A percentile compares a stretch with the other conserved stretches of the same genome.
These are phyloP conservation scores for Acmispon strigosus DNA, from an alignment of 306 rosid genomes.

Conservation along the genomic window DNA sequence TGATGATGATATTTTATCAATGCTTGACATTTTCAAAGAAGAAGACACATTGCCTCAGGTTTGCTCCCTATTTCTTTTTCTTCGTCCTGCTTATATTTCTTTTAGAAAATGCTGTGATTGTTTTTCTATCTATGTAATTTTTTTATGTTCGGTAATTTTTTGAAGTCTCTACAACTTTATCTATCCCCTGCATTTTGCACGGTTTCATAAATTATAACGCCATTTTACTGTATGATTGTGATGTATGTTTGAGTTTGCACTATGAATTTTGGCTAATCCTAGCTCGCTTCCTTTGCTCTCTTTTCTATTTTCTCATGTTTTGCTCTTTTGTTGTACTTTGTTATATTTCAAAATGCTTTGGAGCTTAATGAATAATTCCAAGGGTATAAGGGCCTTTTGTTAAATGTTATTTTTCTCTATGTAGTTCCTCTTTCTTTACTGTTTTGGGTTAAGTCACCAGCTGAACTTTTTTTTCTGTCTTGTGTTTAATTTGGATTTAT, in stretches of 20 bases:
- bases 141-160: not conserved
- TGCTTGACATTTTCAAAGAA: constrained; percentile 11
- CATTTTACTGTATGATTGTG: not conserved
- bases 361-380: not conserved
- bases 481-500: not conserved
- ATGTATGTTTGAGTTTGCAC: not conserved
- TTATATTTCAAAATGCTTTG: not conserved
- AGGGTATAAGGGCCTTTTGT: not conserved
- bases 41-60: constrained; percentile 35
- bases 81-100: not conserved
- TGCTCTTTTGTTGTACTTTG: not conserved
- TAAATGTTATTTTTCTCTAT: not conserved
- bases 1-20: constrained; percentile 18
- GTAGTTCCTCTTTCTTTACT: not conserved
- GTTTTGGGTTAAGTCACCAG: not conserved
- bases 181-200: not conserved
- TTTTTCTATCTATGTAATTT: not conserved
- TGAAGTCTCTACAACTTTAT: not conserved
- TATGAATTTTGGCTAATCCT: not conserved
- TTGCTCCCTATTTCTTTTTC: not conserved
- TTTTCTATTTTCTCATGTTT: not conserved
- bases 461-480: not conserved
- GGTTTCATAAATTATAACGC: not conserved
- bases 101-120: not conserved
- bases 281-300: not conserved